Evolutionary conservation across 177 flowering plant genomes (phyloP), one percentile per base, ranked within the genome.

Genomic region (Tripterygium wilfordii): DNA sequence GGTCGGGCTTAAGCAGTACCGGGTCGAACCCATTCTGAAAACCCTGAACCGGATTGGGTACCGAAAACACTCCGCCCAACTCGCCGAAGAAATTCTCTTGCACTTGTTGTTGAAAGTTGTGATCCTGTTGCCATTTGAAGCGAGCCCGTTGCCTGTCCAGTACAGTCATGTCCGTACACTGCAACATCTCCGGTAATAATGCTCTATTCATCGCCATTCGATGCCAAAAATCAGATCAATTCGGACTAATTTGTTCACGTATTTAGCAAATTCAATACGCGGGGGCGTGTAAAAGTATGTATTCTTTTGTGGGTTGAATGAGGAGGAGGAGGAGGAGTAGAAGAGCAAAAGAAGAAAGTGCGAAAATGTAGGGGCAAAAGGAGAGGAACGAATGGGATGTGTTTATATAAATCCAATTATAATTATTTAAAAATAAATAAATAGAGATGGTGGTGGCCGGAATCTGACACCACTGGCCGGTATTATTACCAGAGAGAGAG

Each of bases 81-180:
- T 66, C 79, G 15, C 41, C 43, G 24, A 68, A 63, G 10, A 46
- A 44, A 64, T 8, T 50, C 32, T 17, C 24, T 19, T 46, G 47
- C 4, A 48, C 57, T 27, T 51, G 56, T 17, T 56, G 61, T 9
- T 51, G 60, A 28, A 18, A 42, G 30, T 21, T 41, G 47, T 10
- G 45, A 4, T 75, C 65, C 39, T 74, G 82, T 23, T 79, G 81
- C 91, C 82, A 81, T 51, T 78, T 78, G 48, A 74, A 42, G 10
- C 69, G 64, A 36, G 74, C 67, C 44, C 72, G 51, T 54, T 85
- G 91, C 47, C 83, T 51, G 38, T 85, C 95, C 9, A 83, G 66
- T 16, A 80, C 79, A 8, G 78, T 70, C 62, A 74, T 38, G 50
- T 75, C 84, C 49, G 71, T 41, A 30, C 68, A 64, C 60, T 74